phyloP scores from a whole-genome alignment of 2,329 filamentous ascomycete species.

The Talaromyces sp. region DNA sequence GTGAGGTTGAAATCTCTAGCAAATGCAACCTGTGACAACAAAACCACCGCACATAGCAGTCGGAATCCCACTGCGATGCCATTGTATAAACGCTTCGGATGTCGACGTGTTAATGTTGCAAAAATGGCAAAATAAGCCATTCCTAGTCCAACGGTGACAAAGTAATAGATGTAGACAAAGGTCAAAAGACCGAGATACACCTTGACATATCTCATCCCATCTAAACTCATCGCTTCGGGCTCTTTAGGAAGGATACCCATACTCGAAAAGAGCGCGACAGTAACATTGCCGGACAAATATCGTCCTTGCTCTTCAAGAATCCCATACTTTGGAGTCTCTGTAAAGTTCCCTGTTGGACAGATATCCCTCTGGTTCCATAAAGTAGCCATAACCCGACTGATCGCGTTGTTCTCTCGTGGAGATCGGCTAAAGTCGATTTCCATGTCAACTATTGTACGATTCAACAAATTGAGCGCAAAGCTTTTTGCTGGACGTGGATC shows the following conservation, averaged over 20 bases:
- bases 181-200: constrained; percentile 34
- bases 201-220: constrained; percentile 27
- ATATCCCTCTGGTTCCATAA: constrained; percentile 24
- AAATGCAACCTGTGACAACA: constrained; percentile 27
- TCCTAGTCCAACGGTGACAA: constrained; percentile 30
- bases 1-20: constrained; percentile 28
- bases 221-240: constrained; percentile 22
- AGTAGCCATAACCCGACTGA: constrained; percentile 27
- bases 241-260: constrained; percentile 34
- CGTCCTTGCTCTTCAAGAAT: constrained; percentile 25
- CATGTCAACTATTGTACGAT: constrained; percentile 36
- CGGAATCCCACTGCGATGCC: constrained; percentile 25
- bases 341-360: constrained; percentile 20
- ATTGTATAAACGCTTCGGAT: constrained; percentile 19
- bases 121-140: constrained; percentile 35
- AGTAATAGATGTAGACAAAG: constrained; percentile 40
- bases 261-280: constrained; percentile 36
- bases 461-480: constrained; percentile 28
- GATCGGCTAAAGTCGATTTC: constrained; percentile 34
- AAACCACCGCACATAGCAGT: constrained; percentile 23
- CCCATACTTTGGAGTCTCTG: constrained; percentile 13
- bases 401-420: constrained; percentile 27
- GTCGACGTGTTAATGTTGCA: constrained; percentile 23
- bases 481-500: constrained; percentile 25
- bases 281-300: constrained; percentile 36